Evolutionary conservation across 2,329 filamentous ascomycete species (phyloP).

Genomic region (Trichoderma simmonsii): DNA sequence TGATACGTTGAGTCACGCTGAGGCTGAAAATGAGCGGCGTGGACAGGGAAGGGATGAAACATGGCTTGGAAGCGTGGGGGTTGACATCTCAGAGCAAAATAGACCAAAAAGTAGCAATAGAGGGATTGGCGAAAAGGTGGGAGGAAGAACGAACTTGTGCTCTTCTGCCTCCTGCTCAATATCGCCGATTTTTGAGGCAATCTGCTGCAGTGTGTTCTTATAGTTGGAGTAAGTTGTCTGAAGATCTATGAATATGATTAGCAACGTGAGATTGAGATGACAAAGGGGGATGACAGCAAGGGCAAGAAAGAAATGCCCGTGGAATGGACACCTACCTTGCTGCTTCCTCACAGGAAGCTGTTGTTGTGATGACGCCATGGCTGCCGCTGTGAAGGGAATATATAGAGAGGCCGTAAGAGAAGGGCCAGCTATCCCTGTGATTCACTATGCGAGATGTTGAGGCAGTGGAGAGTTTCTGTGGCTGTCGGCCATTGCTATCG

Average conservation of each 20-base stretch:
- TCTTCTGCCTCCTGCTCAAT: slow-evolving; percentile 97
- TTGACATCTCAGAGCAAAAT: background rate
- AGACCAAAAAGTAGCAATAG: background rate
- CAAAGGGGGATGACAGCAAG: background rate
- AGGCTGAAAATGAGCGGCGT: slow-evolving; percentile 24
- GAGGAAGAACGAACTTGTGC: slow-evolving; percentile 71
- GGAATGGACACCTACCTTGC: slow-evolving; percentile 54
- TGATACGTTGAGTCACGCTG: slow-evolving; percentile 34
- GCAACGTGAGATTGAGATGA: background rate
- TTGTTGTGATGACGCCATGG: slow-evolving; percentile 32
- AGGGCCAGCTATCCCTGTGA: background rate
- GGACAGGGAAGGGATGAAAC: background rate
- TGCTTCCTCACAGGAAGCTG: slow-evolving; percentile 65
- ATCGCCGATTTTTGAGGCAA: slow-evolving; percentile 94
- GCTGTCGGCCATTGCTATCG: background rate
- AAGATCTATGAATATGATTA: slow-evolving; percentile 56
- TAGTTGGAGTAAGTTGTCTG: slow-evolving; percentile 77
- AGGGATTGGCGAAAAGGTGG: background rate
- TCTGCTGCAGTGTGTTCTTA: slow-evolving; percentile 77
- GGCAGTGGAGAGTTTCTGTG: background rate
- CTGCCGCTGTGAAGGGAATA: background rate
- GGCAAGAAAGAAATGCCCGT: slow-evolving; percentile 16
- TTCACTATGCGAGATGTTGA: slow-evolving; percentile 1
- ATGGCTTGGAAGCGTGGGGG: background rate
- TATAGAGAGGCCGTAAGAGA: background rate